phyloP scores from a whole-genome alignment of 2,329 filamentous ascomycete species.

The Cordyceps farinosa region DNA sequence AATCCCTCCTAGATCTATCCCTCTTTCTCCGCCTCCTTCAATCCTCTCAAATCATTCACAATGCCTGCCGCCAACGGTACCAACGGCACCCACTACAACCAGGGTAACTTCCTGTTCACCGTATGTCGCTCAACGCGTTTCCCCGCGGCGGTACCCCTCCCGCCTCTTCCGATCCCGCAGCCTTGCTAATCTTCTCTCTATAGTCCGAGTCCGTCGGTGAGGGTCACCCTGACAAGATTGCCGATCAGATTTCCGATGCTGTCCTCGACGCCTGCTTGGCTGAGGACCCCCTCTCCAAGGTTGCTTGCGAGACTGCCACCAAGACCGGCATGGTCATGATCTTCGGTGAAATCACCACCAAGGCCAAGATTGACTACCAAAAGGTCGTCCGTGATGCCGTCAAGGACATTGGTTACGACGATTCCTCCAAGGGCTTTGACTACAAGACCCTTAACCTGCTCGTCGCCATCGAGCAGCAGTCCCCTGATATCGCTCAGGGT shows the following conservation, averaged over 20 bases:
- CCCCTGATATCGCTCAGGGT: slow-evolving; percentile 97
- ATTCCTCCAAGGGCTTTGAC: slow-evolving; percentile 96
- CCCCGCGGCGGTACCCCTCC: slow-evolving; percentile 1
- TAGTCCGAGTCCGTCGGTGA: slow-evolving; percentile 85
- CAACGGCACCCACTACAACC: slow-evolving; percentile 50
- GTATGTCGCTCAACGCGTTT: slow-evolving; percentile 38
- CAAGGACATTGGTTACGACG: slow-evolving; percentile 98
- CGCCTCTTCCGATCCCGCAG: not conserved
- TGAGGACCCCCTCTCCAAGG: slow-evolving; percentile 95
- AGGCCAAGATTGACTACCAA: slow-evolving; percentile 94
- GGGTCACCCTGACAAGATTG: slow-evolving; percentile 94
- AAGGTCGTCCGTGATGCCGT: slow-evolving; percentile 91
- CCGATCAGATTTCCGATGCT: slow-evolving; percentile 97
- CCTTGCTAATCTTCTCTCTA: slow-evolving; percentile 24
- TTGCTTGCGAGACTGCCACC: slow-evolving; percentile 98
- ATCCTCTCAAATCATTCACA: slow-evolving; percentile 38
- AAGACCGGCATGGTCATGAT: slow-evolving; percentile 99
- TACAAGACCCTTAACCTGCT: slow-evolving; percentile 99
- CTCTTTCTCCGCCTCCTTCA: slow-evolving; percentile 25
- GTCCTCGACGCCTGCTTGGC: slow-evolving; percentile 96
- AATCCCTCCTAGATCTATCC: slow-evolving; percentile 24
- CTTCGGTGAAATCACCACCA: slow-evolving; percentile 98
- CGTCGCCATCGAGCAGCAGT: slow-evolving; percentile 98
- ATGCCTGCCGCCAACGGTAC: slow-evolving; percentile 56
- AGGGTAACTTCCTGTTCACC: slow-evolving; percentile 81